phyloP scores from a whole-genome alignment of 2,329 filamentous ascomycete genomes.

The Pseudocercospora vitis region DNA sequence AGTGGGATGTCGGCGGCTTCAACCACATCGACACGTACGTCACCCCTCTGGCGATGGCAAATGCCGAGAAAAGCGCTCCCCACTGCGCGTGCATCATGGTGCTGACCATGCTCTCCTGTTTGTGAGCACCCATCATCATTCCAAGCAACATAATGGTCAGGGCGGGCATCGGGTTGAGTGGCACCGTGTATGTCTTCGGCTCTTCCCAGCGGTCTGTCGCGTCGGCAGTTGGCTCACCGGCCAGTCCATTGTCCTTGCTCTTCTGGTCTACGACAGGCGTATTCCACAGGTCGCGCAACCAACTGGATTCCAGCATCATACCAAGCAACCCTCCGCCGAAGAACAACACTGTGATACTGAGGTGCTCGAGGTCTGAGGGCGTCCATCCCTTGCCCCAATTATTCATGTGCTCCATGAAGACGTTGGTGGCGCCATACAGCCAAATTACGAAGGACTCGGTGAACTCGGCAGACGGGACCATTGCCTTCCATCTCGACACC shows the following conservation, averaged over 20 bases:
- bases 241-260: constrained; percentile 35
- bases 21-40: constrained; percentile 82
- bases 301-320: constrained; percentile 41
- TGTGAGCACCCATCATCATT: constrained; percentile 93
- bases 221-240: constrained; percentile 15
- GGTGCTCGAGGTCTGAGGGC: constrained; percentile 80
- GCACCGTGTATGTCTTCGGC: constrained; percentile 69
- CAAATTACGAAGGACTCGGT: constrained; percentile 88
- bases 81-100: constrained; percentile 94
- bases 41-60: constrained; percentile 71
- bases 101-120: constrained; percentile 78
- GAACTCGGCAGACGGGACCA: constrained; percentile 76
- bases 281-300: constrained; percentile 66
- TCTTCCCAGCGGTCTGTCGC: constrained; percentile 51
- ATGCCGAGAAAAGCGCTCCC: constrained; percentile 80
- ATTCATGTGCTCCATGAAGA: constrained; percentile 87
- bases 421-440: constrained; percentile 82
- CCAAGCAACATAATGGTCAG: constrained; percentile 84
- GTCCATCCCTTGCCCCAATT: constrained; percentile 71
- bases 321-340: constrained; percentile 78
- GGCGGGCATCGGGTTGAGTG: constrained; percentile 84
- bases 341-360: constrained; percentile 91
- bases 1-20: constrained; percentile 73
- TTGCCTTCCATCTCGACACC: constrained; percentile 62
- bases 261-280: constrained; percentile 48